A percentile compares a stretch with the other conserved stretches of the same genome.
These are phyloP conservation scores for Pseudogymnoascus sp. DNA, from an alignment of 2,329 filamentous ascomycete species.

Conservation along the genomic window DNA sequence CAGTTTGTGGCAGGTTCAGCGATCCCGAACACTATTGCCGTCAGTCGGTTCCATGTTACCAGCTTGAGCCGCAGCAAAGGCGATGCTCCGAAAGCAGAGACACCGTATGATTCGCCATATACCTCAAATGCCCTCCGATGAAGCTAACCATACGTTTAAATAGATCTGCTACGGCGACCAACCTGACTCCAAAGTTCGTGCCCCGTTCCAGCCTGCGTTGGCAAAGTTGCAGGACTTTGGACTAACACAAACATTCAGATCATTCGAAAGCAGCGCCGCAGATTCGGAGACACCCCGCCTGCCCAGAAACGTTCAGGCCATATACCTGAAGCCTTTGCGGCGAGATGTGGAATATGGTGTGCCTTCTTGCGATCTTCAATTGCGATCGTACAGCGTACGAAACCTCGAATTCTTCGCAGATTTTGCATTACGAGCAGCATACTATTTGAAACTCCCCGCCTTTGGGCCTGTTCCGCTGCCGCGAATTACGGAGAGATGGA, in stretches of 20 bases:
- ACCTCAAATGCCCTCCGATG: background rate
- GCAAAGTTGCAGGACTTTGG: background rate
- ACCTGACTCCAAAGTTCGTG: background rate
- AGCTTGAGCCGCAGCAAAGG: background rate
- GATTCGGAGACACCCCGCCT: conserved; percentile 55
- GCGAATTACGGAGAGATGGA: conserved; percentile 85
- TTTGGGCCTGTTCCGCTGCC: conserved; percentile 81
- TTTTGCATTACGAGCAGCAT: conserved; percentile 88
- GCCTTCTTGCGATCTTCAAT: conserved; percentile 80
- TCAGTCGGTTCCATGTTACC: conserved; percentile 13
- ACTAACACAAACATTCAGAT: conserved; percentile 1
- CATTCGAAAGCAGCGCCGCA: background rate
- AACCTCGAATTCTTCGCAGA: conserved; percentile 93
- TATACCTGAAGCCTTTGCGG: conserved; percentile 78
- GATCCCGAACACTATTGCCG: conserved; percentile 54
- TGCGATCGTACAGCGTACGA: conserved; percentile 82
- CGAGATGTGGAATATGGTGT: conserved; percentile 66
- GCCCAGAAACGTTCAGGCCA: conserved; percentile 73
- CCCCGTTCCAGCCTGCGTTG: background rate
- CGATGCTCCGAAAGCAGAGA: background rate
- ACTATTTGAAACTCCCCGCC: conserved; percentile 82
- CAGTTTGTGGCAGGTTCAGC: conserved; percentile 3
- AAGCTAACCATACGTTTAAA: background rate
- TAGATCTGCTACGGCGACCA: background rate
- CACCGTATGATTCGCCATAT: background rate